phyloP scores from a whole-genome alignment of 202 grass and related monocot species.

The Cymbopogon flexuosus region DNA sequence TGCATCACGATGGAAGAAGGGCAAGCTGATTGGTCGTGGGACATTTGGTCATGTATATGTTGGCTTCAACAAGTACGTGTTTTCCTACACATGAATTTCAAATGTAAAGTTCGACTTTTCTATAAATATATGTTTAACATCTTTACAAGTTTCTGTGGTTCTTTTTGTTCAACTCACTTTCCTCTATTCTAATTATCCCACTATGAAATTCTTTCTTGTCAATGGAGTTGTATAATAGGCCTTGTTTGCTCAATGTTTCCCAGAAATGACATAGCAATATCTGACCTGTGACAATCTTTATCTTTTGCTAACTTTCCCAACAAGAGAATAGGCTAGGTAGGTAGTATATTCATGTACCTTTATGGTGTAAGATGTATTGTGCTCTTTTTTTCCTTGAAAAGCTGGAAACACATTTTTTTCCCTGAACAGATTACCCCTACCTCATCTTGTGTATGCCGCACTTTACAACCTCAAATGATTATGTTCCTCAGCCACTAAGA shows the following conservation, averaged over 20 bases:
- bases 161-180: conserved; percentile 7
- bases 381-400: neutral
- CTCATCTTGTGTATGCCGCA: neutral
- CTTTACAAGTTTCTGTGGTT: conserved; percentile 10
- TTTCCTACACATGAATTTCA: neutral
- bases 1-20: conserved; percentile 94
- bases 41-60: conserved; percentile 99
- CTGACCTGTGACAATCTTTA: neutral
- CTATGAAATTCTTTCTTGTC: neutral
- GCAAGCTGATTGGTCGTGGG: conserved; percentile 84
- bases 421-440: neutral
- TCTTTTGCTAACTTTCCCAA: neutral
- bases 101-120: neutral
- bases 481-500: neutral
- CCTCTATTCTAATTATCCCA: conserved; percentile 11
- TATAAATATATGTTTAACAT: conserved; percentile 1
- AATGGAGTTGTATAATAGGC: neutral
- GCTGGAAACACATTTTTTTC: neutral
- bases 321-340: neutral
- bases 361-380: neutral
- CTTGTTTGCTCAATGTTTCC: neutral
- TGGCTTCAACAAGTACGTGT: conserved; percentile 90
- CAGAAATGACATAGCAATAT: neutral
- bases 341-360: neutral
- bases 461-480: neutral